Percentiles rank a stretch among this genome's conserved stretches.
Conservation (phyloP, 208 protist genomes). For the Entamoeba invadens region DNA sequence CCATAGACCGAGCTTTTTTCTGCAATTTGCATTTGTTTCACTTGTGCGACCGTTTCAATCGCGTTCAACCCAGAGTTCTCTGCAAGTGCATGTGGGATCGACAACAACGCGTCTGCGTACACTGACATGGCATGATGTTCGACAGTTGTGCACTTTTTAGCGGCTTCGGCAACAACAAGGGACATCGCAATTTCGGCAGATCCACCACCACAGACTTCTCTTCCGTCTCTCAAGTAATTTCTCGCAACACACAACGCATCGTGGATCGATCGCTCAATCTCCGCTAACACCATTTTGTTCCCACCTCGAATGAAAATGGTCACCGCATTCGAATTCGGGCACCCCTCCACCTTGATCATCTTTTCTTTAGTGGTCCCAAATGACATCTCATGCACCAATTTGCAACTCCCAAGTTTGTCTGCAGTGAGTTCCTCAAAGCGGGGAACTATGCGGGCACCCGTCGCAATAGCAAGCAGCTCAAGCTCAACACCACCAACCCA, state of each 20-base stretch:
- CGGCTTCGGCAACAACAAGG: slow-evolving; percentile 55
- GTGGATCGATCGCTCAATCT: slow-evolving; percentile 96
- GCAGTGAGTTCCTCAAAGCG: slow-evolving; percentile 87
- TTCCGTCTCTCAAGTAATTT: slow-evolving; percentile 94
- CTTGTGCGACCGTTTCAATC: slow-evolving; percentile 76
- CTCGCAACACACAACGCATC: slow-evolving; percentile 98
- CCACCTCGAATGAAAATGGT: slow-evolving; percentile 96
- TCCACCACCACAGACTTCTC: slow-evolving; percentile 97
- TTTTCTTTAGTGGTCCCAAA: slow-evolving; percentile 53
- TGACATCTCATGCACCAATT: slow-evolving; percentile 51
- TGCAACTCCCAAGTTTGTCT: slow-evolving; percentile 81
- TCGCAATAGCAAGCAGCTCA: slow-evolving; percentile 95
- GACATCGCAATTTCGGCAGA: slow-evolving; percentile 89
- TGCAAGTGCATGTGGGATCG: slow-evolving; percentile 91
- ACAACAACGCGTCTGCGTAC: slow-evolving; percentile 95
- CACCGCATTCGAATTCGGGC: slow-evolving; percentile 83
- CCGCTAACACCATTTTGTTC: slow-evolving; percentile 97
- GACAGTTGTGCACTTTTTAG: slow-evolving; percentile 55
- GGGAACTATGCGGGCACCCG: slow-evolving; percentile 88
- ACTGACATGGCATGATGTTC: slow-evolving; percentile 96
- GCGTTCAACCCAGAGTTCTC: slow-evolving; percentile 87
- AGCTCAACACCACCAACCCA: slow-evolving; percentile 99
- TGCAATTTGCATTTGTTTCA: slow-evolving; percentile 78
- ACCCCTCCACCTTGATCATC: slow-evolving; percentile 97
- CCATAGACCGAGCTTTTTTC: slow-evolving; percentile 78